Percentiles rank a stretch among this genome's conserved stretches.
Conservation (phyloP, 148 eudicot species). For the Chenopodium formosanum region DNA sequence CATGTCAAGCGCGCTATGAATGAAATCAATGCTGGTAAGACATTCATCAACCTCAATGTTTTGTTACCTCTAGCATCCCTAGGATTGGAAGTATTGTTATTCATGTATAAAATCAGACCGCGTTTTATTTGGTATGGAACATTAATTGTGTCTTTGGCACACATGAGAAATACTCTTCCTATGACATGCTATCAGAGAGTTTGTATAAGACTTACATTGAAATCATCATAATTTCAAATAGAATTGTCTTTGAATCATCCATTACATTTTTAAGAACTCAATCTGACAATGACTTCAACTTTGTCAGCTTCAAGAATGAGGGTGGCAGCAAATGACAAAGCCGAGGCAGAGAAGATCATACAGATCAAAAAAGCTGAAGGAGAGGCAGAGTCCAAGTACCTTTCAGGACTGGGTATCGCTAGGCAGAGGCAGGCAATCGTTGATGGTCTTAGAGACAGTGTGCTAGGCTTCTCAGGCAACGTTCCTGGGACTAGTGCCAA, state of each 20-base stretch:
- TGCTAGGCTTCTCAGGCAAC: slow-evolving; percentile 37
- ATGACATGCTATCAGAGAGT: no score
- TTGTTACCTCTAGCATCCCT: neutral
- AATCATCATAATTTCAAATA: no score
- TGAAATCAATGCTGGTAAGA: slow-evolving; percentile 48
- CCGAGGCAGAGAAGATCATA: slow-evolving; percentile 45
- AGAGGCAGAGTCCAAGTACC: slow-evolving; percentile 46
- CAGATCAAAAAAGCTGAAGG: slow-evolving; percentile 46
- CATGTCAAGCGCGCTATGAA: slow-evolving; percentile 51
- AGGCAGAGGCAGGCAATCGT: slow-evolving; percentile 49
- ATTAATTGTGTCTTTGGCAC: no score
- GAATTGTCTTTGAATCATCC: neutral
- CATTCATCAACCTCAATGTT: neutral
- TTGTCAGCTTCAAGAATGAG: slow-evolving; percentile 43
- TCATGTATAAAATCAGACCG: no score
- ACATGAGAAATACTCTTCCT: no score
- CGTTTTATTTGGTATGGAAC: no score
- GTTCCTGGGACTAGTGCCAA: slow-evolving; percentile 47
- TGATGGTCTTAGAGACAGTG: slow-evolving; percentile 48
- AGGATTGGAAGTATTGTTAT: no score
- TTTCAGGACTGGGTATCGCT: slow-evolving; percentile 44
- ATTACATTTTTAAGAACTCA: neutral
- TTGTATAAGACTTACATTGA: no score
- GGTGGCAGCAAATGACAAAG: slow-evolving; percentile 43
- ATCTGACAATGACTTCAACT: neutral